Evolutionary conservation across 176 grass and related monocot genomes (phyloP).

Genomic region (Avena sativa): DNA sequence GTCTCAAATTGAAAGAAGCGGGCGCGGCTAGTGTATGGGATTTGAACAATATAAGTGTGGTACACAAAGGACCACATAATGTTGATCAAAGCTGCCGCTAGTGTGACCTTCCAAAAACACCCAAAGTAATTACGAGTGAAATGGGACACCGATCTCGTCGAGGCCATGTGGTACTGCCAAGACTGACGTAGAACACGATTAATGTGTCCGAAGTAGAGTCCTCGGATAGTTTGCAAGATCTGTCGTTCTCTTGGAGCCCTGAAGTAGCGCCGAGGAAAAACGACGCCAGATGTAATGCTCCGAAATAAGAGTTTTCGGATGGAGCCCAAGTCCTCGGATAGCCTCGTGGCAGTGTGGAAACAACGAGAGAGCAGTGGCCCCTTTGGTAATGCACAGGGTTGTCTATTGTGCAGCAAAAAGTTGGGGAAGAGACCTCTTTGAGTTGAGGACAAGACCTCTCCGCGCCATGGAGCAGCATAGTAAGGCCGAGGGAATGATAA

Average conservation of each 20-base stretch:
- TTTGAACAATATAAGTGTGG: neutral
- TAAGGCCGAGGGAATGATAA: neutral
- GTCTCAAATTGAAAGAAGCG: neutral
- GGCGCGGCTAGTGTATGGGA: neutral
- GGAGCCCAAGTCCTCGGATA: neutral
- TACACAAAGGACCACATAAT: neutral
- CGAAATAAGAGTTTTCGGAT: neutral
- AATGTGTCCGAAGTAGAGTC: neutral
- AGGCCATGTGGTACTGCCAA: neutral
- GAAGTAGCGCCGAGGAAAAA: neutral
- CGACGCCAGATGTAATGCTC: neutral
- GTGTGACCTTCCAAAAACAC: neutral
- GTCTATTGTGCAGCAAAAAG: neutral
- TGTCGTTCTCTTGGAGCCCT: neutral
- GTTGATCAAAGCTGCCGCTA: neutral
- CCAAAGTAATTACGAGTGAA: neutral
- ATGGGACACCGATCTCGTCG: neutral
- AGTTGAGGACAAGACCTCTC: too few relatives aligned
- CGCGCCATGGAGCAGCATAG: neutral
- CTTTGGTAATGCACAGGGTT: neutral
- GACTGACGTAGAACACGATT: neutral
- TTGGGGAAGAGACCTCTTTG: too few relatives aligned
- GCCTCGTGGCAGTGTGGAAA: neutral
- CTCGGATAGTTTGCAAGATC: neutral
- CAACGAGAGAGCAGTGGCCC: neutral